A percentile compares a stretch with the other conserved stretches of the same genome.
phyloP scores from a whole-genome alignment of 208 protist species.

The Trichomonas gallinae region DNA sequence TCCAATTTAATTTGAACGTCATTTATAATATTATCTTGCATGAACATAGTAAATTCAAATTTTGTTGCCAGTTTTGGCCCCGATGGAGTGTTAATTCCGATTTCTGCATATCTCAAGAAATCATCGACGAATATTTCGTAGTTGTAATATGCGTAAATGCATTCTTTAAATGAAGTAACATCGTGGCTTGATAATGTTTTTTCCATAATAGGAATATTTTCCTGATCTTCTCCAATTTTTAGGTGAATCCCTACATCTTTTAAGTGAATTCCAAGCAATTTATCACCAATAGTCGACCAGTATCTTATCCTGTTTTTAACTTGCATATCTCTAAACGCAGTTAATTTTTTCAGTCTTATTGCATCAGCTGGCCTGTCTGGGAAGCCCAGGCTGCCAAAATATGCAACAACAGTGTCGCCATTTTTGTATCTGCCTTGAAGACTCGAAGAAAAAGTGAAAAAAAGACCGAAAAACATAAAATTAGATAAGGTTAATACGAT shows the following conservation, averaged over 20 bases:
- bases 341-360: not conserved
- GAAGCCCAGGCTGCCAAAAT: not conserved
- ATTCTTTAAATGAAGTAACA: not conserved
- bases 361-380: not conserved
- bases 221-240: not conserved
- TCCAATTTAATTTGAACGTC: not conserved
- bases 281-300: not conserved
- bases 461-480: not conserved
- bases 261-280: not conserved
- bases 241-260: not conserved
- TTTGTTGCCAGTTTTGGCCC: not conserved
- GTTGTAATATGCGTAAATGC: not conserved
- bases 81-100: not conserved
- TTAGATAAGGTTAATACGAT: too few species aligned
- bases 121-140: not conserved
- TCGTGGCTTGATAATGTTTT: not conserved
- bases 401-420: not conserved
- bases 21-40: not conserved
- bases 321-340: not conserved
- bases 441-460: not conserved
- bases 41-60: not conserved
- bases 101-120: not conserved
- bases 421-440: not conserved
- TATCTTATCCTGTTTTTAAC: not conserved
- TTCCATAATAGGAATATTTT: not conserved